Percentiles rank a stretch among this genome's conserved stretches.
Conservation (phyloP, 257 asterid genomes). For the Thymus mandschuricus region DNA sequence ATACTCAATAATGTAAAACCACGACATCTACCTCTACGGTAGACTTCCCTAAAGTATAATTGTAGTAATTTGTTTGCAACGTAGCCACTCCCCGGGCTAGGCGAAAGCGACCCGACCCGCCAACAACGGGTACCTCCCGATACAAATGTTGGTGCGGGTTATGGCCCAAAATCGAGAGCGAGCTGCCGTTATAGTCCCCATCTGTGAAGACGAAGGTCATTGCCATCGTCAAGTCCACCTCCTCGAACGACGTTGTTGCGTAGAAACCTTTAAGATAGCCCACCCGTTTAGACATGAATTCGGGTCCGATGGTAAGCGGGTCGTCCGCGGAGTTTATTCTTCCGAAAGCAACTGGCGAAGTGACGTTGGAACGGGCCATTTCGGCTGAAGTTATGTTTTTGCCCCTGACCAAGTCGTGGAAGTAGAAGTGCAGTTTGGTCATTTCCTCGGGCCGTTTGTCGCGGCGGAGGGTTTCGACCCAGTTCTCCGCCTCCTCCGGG, state of each 20-base stretch:
- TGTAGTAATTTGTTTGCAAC: not conserved
- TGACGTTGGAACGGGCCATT: slow-evolving; percentile 19
- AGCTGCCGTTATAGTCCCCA: slow-evolving; percentile 17
- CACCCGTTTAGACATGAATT: slow-evolving; percentile 14
- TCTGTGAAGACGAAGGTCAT: slow-evolving; percentile 25
- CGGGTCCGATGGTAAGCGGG: slow-evolving; percentile 25
- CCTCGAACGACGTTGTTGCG: slow-evolving; percentile 18
- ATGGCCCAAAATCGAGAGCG: slow-evolving; percentile 27
- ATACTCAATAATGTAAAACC: slow-evolving; percentile 8
- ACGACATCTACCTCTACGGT: slow-evolving; percentile 15
- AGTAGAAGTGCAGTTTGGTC: slow-evolving; percentile 31
- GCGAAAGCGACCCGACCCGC: slow-evolving; percentile 28
- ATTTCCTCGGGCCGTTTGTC: slow-evolving; percentile 16
- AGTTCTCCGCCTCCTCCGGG: slow-evolving; percentile 8
- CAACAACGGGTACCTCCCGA: slow-evolving; percentile 25
- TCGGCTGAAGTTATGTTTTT: slow-evolving; percentile 4
- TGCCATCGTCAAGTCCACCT: not conserved
- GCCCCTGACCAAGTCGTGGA: slow-evolving; percentile 15
- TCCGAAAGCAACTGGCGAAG: slow-evolving; percentile 5
- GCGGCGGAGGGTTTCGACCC: not conserved
- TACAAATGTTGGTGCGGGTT: slow-evolving; percentile 13
- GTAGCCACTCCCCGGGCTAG: slow-evolving; percentile 19
- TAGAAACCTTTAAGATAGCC: slow-evolving; percentile 21
- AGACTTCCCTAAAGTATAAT: not conserved
- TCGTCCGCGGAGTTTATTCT: not conserved